Conservation (phyloP, 192 early-diverging fungal genomes). For the Coemansia guatemalensis region DNA sequence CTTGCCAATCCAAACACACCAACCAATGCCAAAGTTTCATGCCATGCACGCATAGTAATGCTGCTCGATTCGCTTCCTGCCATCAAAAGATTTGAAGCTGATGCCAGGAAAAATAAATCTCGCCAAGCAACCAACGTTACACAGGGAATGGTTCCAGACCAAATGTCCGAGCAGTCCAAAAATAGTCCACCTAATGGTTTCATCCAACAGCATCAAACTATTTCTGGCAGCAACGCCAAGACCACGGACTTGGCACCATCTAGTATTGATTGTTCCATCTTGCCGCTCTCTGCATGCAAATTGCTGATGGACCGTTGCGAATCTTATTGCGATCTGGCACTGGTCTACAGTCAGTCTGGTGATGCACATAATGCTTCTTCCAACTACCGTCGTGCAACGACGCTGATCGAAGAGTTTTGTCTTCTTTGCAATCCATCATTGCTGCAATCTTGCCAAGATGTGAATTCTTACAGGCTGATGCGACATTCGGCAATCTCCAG, state of each 20-base stretch:
- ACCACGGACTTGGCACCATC: too few relatives aligned
- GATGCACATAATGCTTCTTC: slow-evolving; percentile 11
- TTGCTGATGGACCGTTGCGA: slow-evolving; percentile 5
- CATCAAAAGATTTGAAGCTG: neutral
- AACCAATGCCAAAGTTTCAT: neutral
- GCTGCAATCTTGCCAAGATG: too few relatives aligned
- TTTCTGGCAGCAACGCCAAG: too few relatives aligned
- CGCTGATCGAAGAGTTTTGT: slow-evolving; percentile 13
- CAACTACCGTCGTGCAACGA: slow-evolving; percentile 24
- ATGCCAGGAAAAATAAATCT: too few relatives aligned
- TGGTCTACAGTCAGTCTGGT: slow-evolving; percentile 14
- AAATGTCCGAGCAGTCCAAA: too few relatives aligned
- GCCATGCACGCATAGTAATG: slow-evolving; percentile 12
- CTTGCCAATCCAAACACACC: slow-evolving; percentile 13
- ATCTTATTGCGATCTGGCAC: slow-evolving; percentile 16
- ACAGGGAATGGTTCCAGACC: too few relatives aligned
- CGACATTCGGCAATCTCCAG: neutral
- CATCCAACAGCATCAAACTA: too few relatives aligned
- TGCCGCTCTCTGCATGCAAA: neutral
- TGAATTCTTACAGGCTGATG: neutral
- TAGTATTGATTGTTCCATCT: too few relatives aligned
- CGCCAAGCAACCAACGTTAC: too few relatives aligned
- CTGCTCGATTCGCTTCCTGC: slow-evolving; percentile 12
- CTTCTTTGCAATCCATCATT: neutral
- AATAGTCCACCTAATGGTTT: too few relatives aligned